These are phyloP conservation scores for Xylaria telfairii DNA, from an alignment of 495 filamentous ascomycete genomes.

Conservation along the genomic window DNA sequence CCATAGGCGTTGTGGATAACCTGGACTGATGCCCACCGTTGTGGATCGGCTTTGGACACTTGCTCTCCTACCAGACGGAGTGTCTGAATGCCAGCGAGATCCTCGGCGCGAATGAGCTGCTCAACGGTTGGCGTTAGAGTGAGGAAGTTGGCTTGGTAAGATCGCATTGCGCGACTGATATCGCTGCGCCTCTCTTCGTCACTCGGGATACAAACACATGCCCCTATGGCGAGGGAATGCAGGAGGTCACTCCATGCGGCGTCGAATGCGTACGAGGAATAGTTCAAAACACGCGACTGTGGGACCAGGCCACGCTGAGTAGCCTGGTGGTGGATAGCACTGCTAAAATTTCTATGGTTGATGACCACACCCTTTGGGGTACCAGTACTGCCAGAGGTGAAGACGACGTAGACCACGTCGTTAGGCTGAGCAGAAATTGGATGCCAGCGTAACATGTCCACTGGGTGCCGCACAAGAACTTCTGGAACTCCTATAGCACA, in stretches of 20 bases:
- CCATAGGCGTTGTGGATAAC: constrained; percentile 38
- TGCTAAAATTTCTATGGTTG: constrained; percentile 30
- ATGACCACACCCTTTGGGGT: constrained; percentile 43
- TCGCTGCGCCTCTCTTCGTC: constrained; percentile 53
- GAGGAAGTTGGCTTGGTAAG: constrained; percentile 21
- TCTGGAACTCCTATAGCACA: too few relatives aligned
- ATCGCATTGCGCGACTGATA: constrained; percentile 34
- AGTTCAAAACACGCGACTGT: constrained; percentile 38
- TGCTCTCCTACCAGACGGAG: constrained; percentile 50
- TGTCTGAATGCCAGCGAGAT: constrained; percentile 53
- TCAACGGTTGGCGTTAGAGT: not conserved
- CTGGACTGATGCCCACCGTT: not conserved
- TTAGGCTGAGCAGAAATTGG: constrained; percentile 37
- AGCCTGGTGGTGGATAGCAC: constrained; percentile 35
- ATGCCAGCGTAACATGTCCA: constrained; percentile 48
- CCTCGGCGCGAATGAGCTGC: not conserved
- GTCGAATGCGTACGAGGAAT: constrained; percentile 62
- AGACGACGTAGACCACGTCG: constrained; percentile 55
- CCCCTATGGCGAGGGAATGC: constrained; percentile 58
- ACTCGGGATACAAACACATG: constrained; percentile 65
- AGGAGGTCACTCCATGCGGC: constrained; percentile 59
- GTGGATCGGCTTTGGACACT: not conserved
- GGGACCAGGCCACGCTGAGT: not conserved
- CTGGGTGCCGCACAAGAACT: too few relatives aligned
- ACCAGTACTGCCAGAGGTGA: constrained; percentile 61